Evolutionary conservation across 2,329 filamentous ascomycete species (phyloP), one percentile per base, ranked within the genome.

Genomic region (Elsinoe ampelina): DNA sequence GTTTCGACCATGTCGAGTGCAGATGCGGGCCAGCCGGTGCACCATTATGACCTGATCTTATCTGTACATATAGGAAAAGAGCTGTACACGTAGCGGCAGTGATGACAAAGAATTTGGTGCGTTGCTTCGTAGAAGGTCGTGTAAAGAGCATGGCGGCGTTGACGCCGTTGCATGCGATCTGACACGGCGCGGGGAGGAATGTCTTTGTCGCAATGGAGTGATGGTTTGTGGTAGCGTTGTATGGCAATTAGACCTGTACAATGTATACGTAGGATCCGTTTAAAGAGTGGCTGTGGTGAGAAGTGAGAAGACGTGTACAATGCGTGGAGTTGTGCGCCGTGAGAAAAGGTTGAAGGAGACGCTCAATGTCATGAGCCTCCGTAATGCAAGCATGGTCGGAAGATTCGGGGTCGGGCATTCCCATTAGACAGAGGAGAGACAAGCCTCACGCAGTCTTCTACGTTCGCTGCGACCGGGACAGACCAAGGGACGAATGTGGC

Each of bases 51-150:
- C 48, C 32, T 32, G 48, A 52, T 52, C 48, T 52, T 52, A 52
- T 52, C 48, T 52, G 48, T 36, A 52, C 48, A 52, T 52, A 52
- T 11, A 52, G 48, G 30, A 52, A 52, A 20, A 52, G 48, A 26
- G 19, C 35, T 26, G 48, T 38, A 22, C 26, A 39, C 36, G 48
- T 52, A 10, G 48, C 48, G 2, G 48, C 48, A 38, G 34, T n/a
- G 6, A 34, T 39, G 26, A 52, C 22, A 20, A 35, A 52, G 17
- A 35, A 22, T 38, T 52, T 52, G 6, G 48, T 52, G 17, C 48
- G 48, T 13, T 52, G 32, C 32, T 52, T 52, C 15, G 48, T 19
- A 11, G 48, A 52, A 22, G 48, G 48, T 32, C 48, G 32, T 39
- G 48, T 38, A 19, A 52, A 34, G 32, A 39, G 34, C 48, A 52